These are phyloP conservation scores for Candida taoyuanica DNA, from an alignment of 805 yeast genomes.

Conservation along the genomic window DNA sequence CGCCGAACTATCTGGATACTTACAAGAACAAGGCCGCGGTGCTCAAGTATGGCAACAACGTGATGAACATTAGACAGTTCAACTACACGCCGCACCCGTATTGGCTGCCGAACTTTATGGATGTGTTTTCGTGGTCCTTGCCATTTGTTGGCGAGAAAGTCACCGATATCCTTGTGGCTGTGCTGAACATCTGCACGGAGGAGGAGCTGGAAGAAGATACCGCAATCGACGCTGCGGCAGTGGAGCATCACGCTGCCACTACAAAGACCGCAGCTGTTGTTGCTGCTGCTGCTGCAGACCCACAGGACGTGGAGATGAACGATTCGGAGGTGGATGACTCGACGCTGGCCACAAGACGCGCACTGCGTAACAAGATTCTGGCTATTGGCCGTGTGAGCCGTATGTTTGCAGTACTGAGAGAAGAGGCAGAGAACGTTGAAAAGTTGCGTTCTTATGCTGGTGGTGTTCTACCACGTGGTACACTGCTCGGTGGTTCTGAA, in stretches of 20 bases:
- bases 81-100: constrained; percentile 93
- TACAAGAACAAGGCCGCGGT: constrained; percentile 96
- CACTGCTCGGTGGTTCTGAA: constrained; percentile 76
- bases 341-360: constrained; percentile 37
- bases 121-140: constrained; percentile 93
- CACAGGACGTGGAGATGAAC: constrained; percentile 19
- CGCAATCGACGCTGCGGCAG: constrained; percentile 34
- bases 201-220: constrained; percentile 84
- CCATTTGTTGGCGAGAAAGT: constrained; percentile 97
- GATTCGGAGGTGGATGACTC: constrained; percentile 15
- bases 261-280: too few relatives aligned
- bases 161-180: constrained; percentile 86
- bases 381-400: constrained; percentile 96
- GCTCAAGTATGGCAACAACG: constrained; percentile 83
- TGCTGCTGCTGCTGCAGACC: too few relatives aligned
- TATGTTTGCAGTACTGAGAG: constrained; percentile 84
- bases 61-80: constrained; percentile 93
- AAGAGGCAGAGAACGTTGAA: constrained; percentile 81
- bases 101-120: constrained; percentile 96
- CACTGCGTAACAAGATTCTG: constrained; percentile 78
- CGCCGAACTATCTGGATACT: constrained; percentile 90
- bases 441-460: constrained; percentile 69
- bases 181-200: constrained; percentile 90
- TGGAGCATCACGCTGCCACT: too few relatives aligned
- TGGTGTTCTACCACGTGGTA: constrained; percentile 82